A percentile compares a stretch with the other conserved stretches of the same genome.
Conservation (phyloP, 2,329 filamentous ascomycete genomes). For the Aspergillus sp. region DNA sequence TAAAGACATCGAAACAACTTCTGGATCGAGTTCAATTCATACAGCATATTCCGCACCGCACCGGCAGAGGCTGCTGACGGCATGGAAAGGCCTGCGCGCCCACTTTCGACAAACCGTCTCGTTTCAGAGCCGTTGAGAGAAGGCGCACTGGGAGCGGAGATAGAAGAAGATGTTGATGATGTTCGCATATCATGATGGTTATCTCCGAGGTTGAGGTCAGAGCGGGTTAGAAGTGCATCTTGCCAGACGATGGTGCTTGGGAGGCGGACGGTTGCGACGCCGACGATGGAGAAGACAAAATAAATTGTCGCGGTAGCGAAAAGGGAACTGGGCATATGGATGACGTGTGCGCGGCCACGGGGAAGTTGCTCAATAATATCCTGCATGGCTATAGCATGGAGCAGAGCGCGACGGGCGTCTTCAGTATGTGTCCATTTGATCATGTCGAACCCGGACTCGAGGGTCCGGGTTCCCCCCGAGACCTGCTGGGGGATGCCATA, state of each 20-base stretch:
- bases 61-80: conserved; percentile 12
- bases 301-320: conserved; percentile 40
- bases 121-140: conserved; percentile 27
- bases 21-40: conserved; percentile 42
- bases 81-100: conserved; percentile 11
- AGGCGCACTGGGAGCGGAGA: no score
- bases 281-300: conserved; percentile 33
- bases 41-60: conserved; percentile 35
- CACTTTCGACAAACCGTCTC: conserved; percentile 29
- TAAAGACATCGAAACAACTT: conserved; percentile 39
- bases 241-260: conserved; percentile 37
- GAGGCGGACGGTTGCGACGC: conserved; percentile 29
- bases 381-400: conserved; percentile 41
- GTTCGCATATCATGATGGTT: conserved; percentile 11
- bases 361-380: conserved; percentile 41
- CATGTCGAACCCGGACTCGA: conserved; percentile 28
- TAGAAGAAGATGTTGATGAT: neutral
- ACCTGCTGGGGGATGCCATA: conserved; percentile 35
- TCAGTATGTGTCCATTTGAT: conserved; percentile 31
- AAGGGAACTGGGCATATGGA: conserved; percentile 39
- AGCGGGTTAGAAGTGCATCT: conserved; percentile 26
- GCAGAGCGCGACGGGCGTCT: conserved; percentile 33
- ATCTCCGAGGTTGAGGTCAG: conserved; percentile 21
- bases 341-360: conserved; percentile 37
- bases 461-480: conserved; percentile 22